Evolutionary conservation across 2,329 filamentous ascomycete species (phyloP).

Genomic region (Botrytis fabae): DNA sequence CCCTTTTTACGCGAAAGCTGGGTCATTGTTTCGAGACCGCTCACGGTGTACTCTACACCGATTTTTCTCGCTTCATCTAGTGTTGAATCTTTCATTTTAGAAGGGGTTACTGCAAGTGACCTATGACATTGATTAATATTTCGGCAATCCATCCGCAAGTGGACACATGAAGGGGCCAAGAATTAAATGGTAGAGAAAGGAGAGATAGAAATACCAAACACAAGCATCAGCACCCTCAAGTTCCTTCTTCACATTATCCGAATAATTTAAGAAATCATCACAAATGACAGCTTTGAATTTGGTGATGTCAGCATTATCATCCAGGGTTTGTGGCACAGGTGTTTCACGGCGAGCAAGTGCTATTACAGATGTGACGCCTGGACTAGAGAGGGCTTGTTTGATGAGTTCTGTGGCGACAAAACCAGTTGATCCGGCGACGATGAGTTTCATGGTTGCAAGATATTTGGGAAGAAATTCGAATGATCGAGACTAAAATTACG

Average conservation of each 20-base stretch:
- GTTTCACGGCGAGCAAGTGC: constrained; percentile 38
- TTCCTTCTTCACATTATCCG: constrained; percentile 39
- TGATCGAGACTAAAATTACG: not conserved
- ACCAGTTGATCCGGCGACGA: constrained; percentile 42
- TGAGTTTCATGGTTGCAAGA: constrained; percentile 39
- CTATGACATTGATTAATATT: constrained; percentile 33
- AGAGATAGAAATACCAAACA: constrained; percentile 41
- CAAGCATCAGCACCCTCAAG: constrained; percentile 41
- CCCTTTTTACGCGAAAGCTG: constrained; percentile 27
- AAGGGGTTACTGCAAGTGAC: constrained; percentile 48
- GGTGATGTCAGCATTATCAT: not conserved
- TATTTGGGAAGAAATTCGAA: not conserved
- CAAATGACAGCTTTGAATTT: constrained; percentile 42
- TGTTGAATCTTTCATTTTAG: constrained; percentile 37
- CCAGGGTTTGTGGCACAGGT: constrained; percentile 23
- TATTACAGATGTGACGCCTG: constrained; percentile 38
- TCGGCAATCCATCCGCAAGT: not conserved
- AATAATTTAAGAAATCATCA: constrained; percentile 41
- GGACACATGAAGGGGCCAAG: not conserved
- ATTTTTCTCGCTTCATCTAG: constrained; percentile 45
- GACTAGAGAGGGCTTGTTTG: constrained; percentile 39
- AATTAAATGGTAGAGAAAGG: not conserved
- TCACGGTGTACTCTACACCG: constrained; percentile 45
- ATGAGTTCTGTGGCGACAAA: constrained; percentile 43
- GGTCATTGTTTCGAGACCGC: constrained; percentile 43